These are phyloP conservation scores for Citrus cavaleriei DNA, from an alignment of 345 rosid genomes.

Conservation along the genomic window DNA sequence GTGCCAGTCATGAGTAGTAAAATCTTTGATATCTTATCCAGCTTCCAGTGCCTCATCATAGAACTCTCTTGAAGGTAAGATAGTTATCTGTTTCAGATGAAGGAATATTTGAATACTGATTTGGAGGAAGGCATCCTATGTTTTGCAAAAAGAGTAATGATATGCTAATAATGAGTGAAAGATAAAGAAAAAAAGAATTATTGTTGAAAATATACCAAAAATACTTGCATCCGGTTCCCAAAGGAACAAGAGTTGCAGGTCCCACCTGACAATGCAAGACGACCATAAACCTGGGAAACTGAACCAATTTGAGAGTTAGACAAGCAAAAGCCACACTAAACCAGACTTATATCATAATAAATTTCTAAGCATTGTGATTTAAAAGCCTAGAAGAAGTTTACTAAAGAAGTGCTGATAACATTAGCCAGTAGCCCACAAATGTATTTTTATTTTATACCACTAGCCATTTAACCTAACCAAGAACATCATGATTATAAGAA, in stretches of 20 bases:
- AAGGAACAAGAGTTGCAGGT: slow-evolving; percentile 94
- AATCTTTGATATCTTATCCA: slow-evolving; percentile 61
- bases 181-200: not conserved
- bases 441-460: too few species aligned
- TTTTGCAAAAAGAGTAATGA: not conserved
- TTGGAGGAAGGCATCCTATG: not conserved
- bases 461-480: too few species aligned
- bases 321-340: too few species aligned
- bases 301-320: not conserved
- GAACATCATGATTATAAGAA: too few species aligned
- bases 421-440: too few species aligned
- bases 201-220: slow-evolving; percentile 53
- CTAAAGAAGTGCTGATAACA: too few species aligned
- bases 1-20: slow-evolving; percentile 81
- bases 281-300: too few species aligned
- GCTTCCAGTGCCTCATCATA: slow-evolving; percentile 73
- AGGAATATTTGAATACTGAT: not conserved
- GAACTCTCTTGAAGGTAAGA: slow-evolving; percentile 88
- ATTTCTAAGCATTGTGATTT: too few species aligned
- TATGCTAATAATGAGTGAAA: not conserved
- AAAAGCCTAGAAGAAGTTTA: too few species aligned
- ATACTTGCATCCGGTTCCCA: slow-evolving; percentile 91
- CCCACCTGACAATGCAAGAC: slow-evolving; percentile 86
- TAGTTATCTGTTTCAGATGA: slow-evolving; percentile 53
- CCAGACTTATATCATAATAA: too few species aligned